These are phyloP conservation scores for Clavulina sp. DNA, from an alignment of 768 basidiomycete species.

Conservation along the genomic window DNA sequence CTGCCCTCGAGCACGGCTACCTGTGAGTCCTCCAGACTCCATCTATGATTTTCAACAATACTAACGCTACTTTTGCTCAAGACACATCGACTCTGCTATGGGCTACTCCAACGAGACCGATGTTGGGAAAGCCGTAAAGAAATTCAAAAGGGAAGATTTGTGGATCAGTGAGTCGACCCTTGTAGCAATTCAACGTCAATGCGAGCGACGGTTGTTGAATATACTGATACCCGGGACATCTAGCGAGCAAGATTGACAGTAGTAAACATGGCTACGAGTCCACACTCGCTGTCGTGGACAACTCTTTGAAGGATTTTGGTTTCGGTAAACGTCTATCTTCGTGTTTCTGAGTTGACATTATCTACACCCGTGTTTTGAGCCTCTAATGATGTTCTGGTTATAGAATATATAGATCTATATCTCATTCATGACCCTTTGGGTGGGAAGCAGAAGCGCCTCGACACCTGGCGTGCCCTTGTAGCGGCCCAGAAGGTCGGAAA, in stretches of 20 bases:
- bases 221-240: not conserved
- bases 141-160: not conserved
- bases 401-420: slow-evolving; percentile 44
- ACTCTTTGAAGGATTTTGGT: slow-evolving; percentile 37
- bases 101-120: slow-evolving; percentile 6
- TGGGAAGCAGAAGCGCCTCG: slow-evolving; percentile 34
- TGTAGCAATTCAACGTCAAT: not conserved
- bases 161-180: slow-evolving; percentile 2
- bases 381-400: not conserved
- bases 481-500: slow-evolving; percentile 44
- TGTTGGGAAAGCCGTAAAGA: slow-evolving; percentile 1
- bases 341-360: not conserved
- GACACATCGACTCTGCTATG: slow-evolving; percentile 9
- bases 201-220: not conserved
- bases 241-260: slow-evolving; percentile 51
- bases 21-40: slow-evolving; percentile 21
- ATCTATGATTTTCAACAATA: not conserved
- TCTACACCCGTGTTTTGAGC: too few relatives aligned
- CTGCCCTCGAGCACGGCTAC: slow-evolving; percentile 52
- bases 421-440: slow-evolving; percentile 54
- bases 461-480: slow-evolving; percentile 49
- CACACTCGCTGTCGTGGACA: slow-evolving; percentile 39
- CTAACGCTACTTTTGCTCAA: not conserved
- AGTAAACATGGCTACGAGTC: slow-evolving; percentile 45
- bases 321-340: slow-evolving; percentile 26